Conservation (phyloP, 1,284 basidiomycete genomes). For the Crucibulum parvulum region DNA sequence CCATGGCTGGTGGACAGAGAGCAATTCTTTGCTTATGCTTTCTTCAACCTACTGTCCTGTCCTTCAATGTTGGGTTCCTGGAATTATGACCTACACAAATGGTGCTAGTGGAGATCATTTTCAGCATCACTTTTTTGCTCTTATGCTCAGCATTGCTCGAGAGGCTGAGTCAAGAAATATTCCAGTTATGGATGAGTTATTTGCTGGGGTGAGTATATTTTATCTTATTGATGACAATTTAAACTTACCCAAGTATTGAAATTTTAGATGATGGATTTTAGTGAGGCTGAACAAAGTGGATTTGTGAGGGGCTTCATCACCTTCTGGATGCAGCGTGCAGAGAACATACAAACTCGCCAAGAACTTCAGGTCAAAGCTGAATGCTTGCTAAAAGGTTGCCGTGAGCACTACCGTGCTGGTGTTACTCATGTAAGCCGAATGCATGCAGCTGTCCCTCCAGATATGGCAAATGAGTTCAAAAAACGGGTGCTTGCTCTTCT, state of each 20-base stretch:
- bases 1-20: conserved; percentile 29
- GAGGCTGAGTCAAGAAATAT: conserved; percentile 12
- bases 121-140: conserved; percentile 18
- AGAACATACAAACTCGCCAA: background rate
- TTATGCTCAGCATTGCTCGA: conserved; percentile 18
- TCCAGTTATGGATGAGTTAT: conserved; percentile 15
- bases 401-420: conserved; percentile 15
- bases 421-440: conserved; percentile 18
- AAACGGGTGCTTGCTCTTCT: conserved; percentile 12
- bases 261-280: conserved; percentile 22
- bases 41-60: conserved; percentile 20
- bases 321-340: conserved; percentile 3
- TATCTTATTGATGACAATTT: background rate
- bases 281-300: conserved; percentile 9
- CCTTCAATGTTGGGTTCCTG: conserved; percentile 22
- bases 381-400: conserved; percentile 10
- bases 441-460: conserved; percentile 7
- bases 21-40: conserved; percentile 24
- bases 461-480: conserved; percentile 9
- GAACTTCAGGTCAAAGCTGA: conserved; percentile 10
- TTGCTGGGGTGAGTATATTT: conserved; percentile 20
- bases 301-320: conserved; percentile 12
- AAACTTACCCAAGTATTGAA: background rate
- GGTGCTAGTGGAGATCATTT: conserved; percentile 19
- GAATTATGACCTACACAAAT: conserved; percentile 22